A percentile compares a stretch with the other conserved stretches of the same genome.
phyloP scores from a whole-genome alignment of 768 basidiomycete genomes.

The Cystobasidium ongulense region DNA sequence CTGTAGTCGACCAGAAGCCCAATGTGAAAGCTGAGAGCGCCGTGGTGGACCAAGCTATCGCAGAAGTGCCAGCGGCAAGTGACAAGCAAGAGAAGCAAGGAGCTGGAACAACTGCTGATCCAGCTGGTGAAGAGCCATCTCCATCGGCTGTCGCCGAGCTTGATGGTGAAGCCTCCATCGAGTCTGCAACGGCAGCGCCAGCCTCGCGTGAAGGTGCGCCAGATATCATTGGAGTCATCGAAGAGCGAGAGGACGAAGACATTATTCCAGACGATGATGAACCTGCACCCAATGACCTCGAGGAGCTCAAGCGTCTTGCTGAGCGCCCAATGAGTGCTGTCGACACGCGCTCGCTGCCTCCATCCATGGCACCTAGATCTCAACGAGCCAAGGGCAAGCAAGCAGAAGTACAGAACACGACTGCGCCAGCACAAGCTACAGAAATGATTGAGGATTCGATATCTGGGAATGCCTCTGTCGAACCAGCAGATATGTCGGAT shows the following conservation, averaged over 20 bases:
- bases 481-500: background rate
- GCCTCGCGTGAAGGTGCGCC: conserved; percentile 1
- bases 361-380: background rate
- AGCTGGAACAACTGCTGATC: background rate
- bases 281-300: conserved; percentile 3
- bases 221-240: conserved; percentile 26
- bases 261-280: conserved; percentile 3
- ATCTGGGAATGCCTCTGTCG: background rate
- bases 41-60: background rate
- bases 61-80: background rate
- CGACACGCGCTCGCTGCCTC: background rate
- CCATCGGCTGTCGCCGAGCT: background rate
- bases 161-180: background rate
- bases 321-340: conserved; percentile 1
- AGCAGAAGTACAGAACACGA: background rate
- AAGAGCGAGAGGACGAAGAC: conserved; percentile 26
- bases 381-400: background rate
- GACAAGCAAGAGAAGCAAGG: background rate
- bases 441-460: background rate
- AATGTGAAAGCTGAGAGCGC: background rate
- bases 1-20: background rate
- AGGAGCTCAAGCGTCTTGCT: background rate
- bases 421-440: background rate
- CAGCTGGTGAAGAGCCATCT: background rate
- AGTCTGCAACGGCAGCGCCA: background rate